Base-by-base conservation (phyloP, 106 monocot genomes). In the Dendrobium officinale region DNA sequence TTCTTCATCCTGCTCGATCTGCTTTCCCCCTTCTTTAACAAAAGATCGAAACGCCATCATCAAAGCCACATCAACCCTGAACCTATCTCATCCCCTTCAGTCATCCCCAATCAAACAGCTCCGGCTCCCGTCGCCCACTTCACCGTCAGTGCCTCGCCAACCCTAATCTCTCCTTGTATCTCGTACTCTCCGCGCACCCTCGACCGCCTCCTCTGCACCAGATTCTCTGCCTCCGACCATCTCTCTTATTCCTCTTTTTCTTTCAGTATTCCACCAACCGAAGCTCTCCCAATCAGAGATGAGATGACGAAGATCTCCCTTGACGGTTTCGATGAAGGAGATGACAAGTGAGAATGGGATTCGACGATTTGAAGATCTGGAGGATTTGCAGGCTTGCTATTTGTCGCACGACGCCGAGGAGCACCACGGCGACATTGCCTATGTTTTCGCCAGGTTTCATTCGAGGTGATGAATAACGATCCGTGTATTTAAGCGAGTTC, bases 121-220 rank as follows among this genome's bases (percentile, higher is more conserved):
- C 42, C 31, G 18, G 58, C 16, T 13, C 31, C 70, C 33, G 11
- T 37, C 15, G 70, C 33, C 9, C 2, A 33, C 27, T 31, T 27
- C 1, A 15, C 70, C 15, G 10, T 13, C 15, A 27, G 27, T 33
- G 3, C 31, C 10, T 70, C 70, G 10, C 31, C 70, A 1, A 37
- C 70, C 31, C 27, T 11, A 31, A 37, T 31, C 31, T 70, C 70
- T 70, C 33, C 70, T 33, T 61, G 61, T 3, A 61, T 61, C 4
- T 61, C 61, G 5, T 61, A 61, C 61, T 61, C 61, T 19, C 61
- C 61, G 61, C 61, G 61, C 22, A 61, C 61, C n/a, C 70, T 70
- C 31, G 70, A 70, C n/a, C 31, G 33, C 33, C 33, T 37, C 9
- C 11, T 70, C 27, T 9, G 31, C 33, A 15, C 70, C 31, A 37